Evolutionary conservation across 495 filamentous ascomycete genomes (phyloP), one percentile per base, ranked within the genome.

Genomic region (Xylaria curta): DNA sequence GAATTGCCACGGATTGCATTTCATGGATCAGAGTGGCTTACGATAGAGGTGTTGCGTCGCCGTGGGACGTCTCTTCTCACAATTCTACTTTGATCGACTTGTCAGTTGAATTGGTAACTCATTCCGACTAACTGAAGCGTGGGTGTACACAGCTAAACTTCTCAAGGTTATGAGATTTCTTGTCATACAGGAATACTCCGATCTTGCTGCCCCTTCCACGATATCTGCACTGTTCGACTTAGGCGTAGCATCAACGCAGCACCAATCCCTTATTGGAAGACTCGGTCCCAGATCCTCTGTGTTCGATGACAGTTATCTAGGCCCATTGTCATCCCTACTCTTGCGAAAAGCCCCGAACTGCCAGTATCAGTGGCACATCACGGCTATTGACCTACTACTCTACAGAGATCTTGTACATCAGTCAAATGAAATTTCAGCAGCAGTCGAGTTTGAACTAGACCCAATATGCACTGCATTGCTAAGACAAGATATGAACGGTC

Each of bases 1-100:
- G 1, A 15, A 38, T 33, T 60, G 31, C 31, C 15, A 36, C 17
- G 0, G 31, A 21, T 60, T 60, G 56, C 31, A 38, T 60, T 19
- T 44, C 38, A 62, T 44, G 59, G 59, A 44, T 62, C 1, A 62
- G n/a, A 21, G 38, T 21, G 38, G 59, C 59, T 42, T 62, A 62
- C 28, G 19, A 44, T 26, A 62, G 21, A 44, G 19, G 24, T 21
- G 38, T 62, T 19, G 59, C 36, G 19, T 62, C 38, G 24, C 59
- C 59, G 8, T 9, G 33, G 36, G 59, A 62, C n/a, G 59, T 62
- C 13, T 24, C 38, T 62, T 9, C 2, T 4, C 1, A 44, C 8
- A 21, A 9, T 40, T 9, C 17, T 4, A 42, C 59, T 8, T 36
- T 62, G 9, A 17, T 62, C 21, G 59, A 62, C 59, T 62, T 26